A percentile compares a stretch with the other conserved stretches of the same genome.
Conservation (phyloP, 352 stramenopile genomes). For the Phytopythium mirpurense region DNA sequence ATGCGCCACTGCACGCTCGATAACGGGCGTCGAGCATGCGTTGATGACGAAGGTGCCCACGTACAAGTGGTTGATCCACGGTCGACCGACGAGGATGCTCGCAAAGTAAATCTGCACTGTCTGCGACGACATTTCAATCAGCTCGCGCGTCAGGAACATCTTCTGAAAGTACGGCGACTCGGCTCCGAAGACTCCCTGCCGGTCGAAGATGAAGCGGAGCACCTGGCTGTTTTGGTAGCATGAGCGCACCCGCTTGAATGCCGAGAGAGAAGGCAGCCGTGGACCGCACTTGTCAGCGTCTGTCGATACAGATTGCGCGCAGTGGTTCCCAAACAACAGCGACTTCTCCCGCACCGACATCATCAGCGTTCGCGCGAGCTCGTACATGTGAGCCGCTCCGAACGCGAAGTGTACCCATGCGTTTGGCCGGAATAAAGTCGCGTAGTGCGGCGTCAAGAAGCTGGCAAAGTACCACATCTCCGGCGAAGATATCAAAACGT, state of each 20-base stretch:
- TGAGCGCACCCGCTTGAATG: background rate
- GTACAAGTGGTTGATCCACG: slow-evolving; percentile 31
- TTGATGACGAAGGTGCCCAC: slow-evolving; percentile 24
- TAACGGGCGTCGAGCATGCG: slow-evolving; percentile 17
- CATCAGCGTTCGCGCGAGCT: slow-evolving; percentile 3
- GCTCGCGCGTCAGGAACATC: slow-evolving; percentile 18
- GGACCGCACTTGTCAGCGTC: background rate
- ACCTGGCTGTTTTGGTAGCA: background rate
- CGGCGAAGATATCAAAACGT: background rate
- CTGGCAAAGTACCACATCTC: slow-evolving; percentile 8
- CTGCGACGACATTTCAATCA: slow-evolving; percentile 30
- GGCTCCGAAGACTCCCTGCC: slow-evolving; percentile 22
- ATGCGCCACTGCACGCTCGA: slow-evolving; percentile 6
- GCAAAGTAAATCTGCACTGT: slow-evolving; percentile 20
- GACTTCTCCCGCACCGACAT: slow-evolving; percentile 1
- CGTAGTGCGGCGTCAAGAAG: slow-evolving; percentile 1
- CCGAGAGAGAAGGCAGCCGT: background rate
- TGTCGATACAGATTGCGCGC: background rate
- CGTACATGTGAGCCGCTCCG: slow-evolving; percentile 3
- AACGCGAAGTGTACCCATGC: slow-evolving; percentile 5
- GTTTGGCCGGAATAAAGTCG: background rate
- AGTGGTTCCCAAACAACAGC: background rate
- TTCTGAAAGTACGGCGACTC: slow-evolving; percentile 28
- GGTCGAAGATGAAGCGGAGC: background rate
- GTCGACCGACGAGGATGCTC: slow-evolving; percentile 22